These are phyloP conservation scores for Fusarium pseudonygamai DNA, from an alignment of 2,329 filamentous ascomycete species.

Conservation along the genomic window DNA sequence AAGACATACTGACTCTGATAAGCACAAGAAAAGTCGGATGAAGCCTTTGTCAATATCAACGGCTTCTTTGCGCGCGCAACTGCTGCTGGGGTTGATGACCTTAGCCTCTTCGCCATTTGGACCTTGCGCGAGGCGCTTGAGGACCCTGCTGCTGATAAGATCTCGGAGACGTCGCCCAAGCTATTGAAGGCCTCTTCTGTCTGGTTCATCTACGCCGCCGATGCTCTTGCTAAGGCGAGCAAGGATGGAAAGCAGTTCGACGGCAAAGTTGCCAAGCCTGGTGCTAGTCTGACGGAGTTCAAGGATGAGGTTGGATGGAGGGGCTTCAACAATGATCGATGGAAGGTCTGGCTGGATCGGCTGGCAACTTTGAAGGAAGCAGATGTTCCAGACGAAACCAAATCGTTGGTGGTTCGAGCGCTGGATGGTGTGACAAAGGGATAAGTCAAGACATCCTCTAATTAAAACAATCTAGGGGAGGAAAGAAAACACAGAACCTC, in stretches of 20 bases:
- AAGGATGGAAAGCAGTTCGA: slow-evolving; percentile 31
- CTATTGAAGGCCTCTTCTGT: slow-evolving; percentile 10
- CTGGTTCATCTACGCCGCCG: slow-evolving; percentile 27
- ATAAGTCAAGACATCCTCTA: no score
- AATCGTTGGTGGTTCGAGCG: neutral
- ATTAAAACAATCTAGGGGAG: no score
- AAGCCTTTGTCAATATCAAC: slow-evolving; percentile 19
- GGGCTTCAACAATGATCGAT: slow-evolving; percentile 24
- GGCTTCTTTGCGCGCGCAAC: slow-evolving; percentile 32
- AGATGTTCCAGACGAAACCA: neutral
- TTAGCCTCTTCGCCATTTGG: slow-evolving; percentile 35
- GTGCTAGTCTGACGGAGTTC: slow-evolving; percentile 1
- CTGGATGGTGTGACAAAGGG: neutral
- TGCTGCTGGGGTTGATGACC: slow-evolving; percentile 12
- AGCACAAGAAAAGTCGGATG: slow-evolving; percentile 24
- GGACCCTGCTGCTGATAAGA: slow-evolving; percentile 17
- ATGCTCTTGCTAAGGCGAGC: neutral
- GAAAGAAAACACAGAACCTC: no score
- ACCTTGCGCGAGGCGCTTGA: slow-evolving; percentile 27
- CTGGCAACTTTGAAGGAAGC: neutral
- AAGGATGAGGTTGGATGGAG: slow-evolving; percentile 21
- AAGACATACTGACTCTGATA: neutral
- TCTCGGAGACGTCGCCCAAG: neutral
- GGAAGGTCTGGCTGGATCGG: slow-evolving; percentile 17
- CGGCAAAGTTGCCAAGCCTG: slow-evolving; percentile 26